A percentile compares a stretch with the other conserved stretches of the same genome.
Conservation (phyloP, 345 rosid genomes). For the Lumnitzera racemosa region DNA sequence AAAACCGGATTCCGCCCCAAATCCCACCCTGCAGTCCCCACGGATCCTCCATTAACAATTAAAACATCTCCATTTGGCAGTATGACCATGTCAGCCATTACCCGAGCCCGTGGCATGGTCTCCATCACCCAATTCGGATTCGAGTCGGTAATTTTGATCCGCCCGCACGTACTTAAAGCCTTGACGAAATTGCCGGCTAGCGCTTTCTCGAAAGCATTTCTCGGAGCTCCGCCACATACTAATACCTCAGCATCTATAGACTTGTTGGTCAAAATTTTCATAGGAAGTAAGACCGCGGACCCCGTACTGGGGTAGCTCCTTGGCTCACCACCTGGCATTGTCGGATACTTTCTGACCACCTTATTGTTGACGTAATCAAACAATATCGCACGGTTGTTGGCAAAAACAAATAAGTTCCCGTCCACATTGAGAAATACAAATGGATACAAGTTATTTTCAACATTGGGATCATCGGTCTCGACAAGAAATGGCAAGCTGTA, state of each 20-base stretch:
- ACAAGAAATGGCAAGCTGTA: constrained; percentile 17
- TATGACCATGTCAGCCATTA: constrained; percentile 61
- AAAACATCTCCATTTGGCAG: constrained; percentile 56
- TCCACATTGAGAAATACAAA: constrained; percentile 38
- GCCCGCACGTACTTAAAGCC: constrained; percentile 36
- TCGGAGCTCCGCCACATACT: constrained; percentile 64
- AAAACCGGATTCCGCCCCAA: constrained; percentile 37
- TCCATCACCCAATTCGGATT: constrained; percentile 46
- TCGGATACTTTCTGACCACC: constrained; percentile 32
- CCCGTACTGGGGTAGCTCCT: constrained; percentile 53
- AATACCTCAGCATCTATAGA: constrained; percentile 22
- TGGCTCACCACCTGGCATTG: constrained; percentile 38
- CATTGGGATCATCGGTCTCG: constrained; percentile 11
- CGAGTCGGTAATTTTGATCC: constrained; percentile 34
- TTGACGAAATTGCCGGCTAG: constrained; percentile 9
- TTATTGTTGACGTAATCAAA: constrained; percentile 25
- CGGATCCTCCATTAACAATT: constrained; percentile 47
- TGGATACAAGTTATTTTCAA: constrained; percentile 41
- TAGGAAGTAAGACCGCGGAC: constrained; percentile 38
- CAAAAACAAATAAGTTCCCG: constrained; percentile 45
- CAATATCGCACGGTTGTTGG: constrained; percentile 34
- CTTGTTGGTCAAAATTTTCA: background rate
- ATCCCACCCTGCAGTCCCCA: constrained; percentile 50
- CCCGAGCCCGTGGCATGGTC: constrained; percentile 49
- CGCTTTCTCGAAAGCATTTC: constrained; percentile 30